Conservation (phyloP, 164 flowering plant genomes). For the grape (Vitis vinifera) region ASM3070453v1 NC_081811.1:3296501-3297000, state of each 20-base stretch:
- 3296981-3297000: not conserved
- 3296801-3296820: no score
- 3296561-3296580: not conserved
- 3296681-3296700: constrained; percentile 8
- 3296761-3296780: not conserved
- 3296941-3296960: no score
- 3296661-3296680: not conserved
- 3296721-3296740: not conserved
- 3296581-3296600: not conserved
- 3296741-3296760: not conserved
- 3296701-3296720: constrained; percentile 16
- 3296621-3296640: not conserved
- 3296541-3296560: not conserved
- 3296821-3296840: no score
- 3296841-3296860: no score
- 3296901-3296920: no score
- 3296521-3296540: constrained; percentile 3
- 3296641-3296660: not conserved
- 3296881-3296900: no score
- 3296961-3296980: not conserved
- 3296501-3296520: constrained; percentile 8
- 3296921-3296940: no score
- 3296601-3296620: not conserved
- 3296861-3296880: no score
- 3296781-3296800: no score